Evolutionary conservation across 805 yeast genomes (phyloP).

Genomic region (Wickerhamiella cacticola): DNA sequence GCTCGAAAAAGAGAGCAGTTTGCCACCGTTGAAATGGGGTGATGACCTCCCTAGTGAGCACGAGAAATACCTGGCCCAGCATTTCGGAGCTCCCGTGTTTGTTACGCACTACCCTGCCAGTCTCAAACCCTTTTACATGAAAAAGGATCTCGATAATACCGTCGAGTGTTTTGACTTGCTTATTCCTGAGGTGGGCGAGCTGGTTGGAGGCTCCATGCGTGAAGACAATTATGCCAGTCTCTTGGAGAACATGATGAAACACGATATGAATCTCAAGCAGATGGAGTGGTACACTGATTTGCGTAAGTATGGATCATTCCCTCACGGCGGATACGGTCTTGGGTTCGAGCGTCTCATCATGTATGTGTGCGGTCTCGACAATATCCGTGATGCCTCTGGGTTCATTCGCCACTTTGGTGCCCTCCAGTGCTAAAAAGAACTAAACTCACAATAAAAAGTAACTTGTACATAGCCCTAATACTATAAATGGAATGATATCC

Average conservation of each 20-base stretch:
- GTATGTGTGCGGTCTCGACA: conserved; percentile 60
- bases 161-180: conserved; percentile 79
- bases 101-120: conserved; percentile 74
- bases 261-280: conserved; percentile 45
- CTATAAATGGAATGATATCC: conserved; percentile 1
- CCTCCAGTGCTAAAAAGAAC: conserved; percentile 34
- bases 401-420: conserved; percentile 63
- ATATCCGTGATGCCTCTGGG: conserved; percentile 75
- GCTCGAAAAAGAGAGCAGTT: conserved; percentile 30
- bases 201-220: conserved; percentile 89
- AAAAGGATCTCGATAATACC: conserved; percentile 31
- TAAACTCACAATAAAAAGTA: neutral
- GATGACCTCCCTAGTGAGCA: conserved; percentile 69
- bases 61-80: conserved; percentile 74
- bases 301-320: conserved; percentile 66
- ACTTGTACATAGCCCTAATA: neutral
- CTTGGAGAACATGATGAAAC: conserved; percentile 36
- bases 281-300: conserved; percentile 72
- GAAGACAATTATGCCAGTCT: conserved; percentile 50
- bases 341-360: conserved; percentile 81
- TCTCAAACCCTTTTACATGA: conserved; percentile 91
- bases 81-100: conserved; percentile 58
- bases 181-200: conserved; percentile 85
- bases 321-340: conserved; percentile 96
- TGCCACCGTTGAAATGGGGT: conserved; percentile 39